A percentile compares a stretch with the other conserved stretches of the same genome.
These are phyloP conservation scores for Blastobotrys serpentis DNA, from an alignment of 1,139 yeast species.

Conservation along the genomic window DNA sequence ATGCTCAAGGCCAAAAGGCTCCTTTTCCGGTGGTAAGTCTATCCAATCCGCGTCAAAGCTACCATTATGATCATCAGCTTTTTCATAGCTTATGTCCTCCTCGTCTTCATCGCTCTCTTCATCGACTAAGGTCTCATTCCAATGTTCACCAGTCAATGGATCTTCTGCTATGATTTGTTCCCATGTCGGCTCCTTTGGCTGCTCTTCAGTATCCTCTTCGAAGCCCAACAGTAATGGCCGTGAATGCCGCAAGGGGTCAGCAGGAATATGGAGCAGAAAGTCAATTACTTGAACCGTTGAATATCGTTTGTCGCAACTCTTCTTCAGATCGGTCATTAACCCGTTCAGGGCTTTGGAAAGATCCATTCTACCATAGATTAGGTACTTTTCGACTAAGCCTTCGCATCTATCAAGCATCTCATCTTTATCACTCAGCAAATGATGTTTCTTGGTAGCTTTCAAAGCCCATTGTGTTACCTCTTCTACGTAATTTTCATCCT, in stretches of 20 bases:
- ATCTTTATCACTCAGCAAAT: conserved; percentile 21
- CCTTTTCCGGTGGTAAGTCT: conserved; percentile 9
- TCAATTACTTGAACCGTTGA: conserved; percentile 21
- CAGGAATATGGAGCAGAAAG: conserved; percentile 23
- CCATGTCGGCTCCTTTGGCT: conserved; percentile 25
- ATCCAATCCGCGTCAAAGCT: conserved; percentile 7
- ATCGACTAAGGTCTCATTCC: conserved; percentile 19
- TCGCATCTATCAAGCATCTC: conserved; percentile 22
- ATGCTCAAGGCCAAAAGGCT: conserved; percentile 5
- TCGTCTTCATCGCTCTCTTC: conserved; percentile 14
- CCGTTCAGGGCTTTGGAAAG: conserved; percentile 26
- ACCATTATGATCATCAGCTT: conserved; percentile 3
- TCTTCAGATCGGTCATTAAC: conserved; percentile 21
- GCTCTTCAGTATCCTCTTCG: not conserved
- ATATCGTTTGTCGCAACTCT: conserved; percentile 14
- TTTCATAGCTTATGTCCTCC: conserved; percentile 9
- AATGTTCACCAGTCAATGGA: conserved; percentile 30
- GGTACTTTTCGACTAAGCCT: conserved; percentile 28
- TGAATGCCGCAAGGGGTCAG: conserved; percentile 10
- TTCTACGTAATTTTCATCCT: conserved; percentile 1
- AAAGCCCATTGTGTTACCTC: conserved; percentile 16
- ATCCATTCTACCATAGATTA: conserved; percentile 30
- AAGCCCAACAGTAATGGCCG: not conserved
- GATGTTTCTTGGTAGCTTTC: conserved; percentile 12
- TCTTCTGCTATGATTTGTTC: conserved; percentile 28